A percentile compares a stretch with the other conserved stretches of the same genome.
These are phyloP conservation scores for Colletotrichum tanaceti DNA, from an alignment of 2,329 filamentous ascomycete genomes.

Conservation along the genomic window DNA sequence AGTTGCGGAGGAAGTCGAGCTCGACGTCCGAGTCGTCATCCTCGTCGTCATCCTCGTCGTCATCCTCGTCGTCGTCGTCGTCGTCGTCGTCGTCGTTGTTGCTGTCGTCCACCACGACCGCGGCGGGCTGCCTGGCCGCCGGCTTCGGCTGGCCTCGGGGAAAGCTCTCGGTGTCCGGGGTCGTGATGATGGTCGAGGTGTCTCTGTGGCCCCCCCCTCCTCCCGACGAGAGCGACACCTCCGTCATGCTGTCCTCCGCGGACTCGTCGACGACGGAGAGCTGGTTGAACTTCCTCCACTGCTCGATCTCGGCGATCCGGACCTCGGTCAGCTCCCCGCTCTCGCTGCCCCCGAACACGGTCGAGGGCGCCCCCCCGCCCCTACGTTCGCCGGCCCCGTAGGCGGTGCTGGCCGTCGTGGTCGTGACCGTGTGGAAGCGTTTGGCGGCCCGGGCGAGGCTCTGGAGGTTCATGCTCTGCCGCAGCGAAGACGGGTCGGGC, in stretches of 20 bases:
- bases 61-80: too few relatives aligned
- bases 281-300: background rate
- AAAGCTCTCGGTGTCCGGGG: background rate
- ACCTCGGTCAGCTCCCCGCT: constrained; percentile 5
- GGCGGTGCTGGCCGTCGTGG: constrained; percentile 6
- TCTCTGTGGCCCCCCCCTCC: too few relatives aligned
- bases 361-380: too few relatives aligned
- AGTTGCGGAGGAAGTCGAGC: constrained; percentile 16
- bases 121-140: background rate
- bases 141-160: background rate
- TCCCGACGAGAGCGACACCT: background rate
- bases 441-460: constrained; percentile 16
- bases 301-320: background rate
- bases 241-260: background rate
- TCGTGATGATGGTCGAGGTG: constrained; percentile 1
- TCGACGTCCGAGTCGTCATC: constrained; percentile 19
- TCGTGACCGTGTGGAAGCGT: constrained; percentile 16
- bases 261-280: constrained; percentile 2
- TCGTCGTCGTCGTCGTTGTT: constrained; percentile 19
- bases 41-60: too few relatives aligned
- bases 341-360: constrained; percentile 12
- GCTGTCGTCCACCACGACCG: too few relatives aligned
- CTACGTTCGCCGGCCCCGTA: constrained; percentile 5
- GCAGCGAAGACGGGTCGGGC: background rate
- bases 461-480: constrained; percentile 19